These are phyloP conservation scores for Peniophora sp. DNA, from an alignment of 1,284 basidiomycete species.

Conservation along the genomic window DNA sequence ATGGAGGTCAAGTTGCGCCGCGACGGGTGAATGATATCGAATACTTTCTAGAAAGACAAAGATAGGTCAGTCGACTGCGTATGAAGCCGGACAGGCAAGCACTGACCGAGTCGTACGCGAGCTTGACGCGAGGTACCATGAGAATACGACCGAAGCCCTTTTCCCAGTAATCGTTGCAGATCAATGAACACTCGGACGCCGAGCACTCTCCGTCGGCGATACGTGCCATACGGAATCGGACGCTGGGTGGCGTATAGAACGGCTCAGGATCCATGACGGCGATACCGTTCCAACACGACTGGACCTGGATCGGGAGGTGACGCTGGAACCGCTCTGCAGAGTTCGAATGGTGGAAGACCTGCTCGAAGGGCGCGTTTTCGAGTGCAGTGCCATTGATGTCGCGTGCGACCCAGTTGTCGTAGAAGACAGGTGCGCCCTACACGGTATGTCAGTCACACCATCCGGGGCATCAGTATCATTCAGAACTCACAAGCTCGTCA, in stretches of 20 bases:
- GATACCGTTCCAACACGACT: constrained; percentile 96
- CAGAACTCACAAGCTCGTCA: constrained; percentile 68
- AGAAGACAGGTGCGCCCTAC: constrained; percentile 81
- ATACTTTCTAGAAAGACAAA: constrained; percentile 62
- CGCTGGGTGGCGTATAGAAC: constrained; percentile 82
- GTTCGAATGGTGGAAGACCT: constrained; percentile 78
- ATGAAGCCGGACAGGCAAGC: background rate
- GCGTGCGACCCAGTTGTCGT: constrained; percentile 96
- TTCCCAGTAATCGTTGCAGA: constrained; percentile 94
- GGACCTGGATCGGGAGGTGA: constrained; percentile 90
- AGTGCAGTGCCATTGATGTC: constrained; percentile 96
- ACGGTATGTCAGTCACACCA: constrained; percentile 4
- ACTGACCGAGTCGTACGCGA: constrained; percentile 85
- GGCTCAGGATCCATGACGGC: constrained; percentile 90
- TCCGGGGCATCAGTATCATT: background rate
- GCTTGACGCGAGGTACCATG: constrained; percentile 93
- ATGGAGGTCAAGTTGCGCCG: constrained; percentile 90
- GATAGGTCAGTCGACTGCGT: background rate
- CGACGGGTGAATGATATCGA: constrained; percentile 85
- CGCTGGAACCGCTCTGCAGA: constrained; percentile 78
- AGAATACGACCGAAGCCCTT: constrained; percentile 90
- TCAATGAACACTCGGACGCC: constrained; percentile 88
- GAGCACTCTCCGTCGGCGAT: constrained; percentile 82
- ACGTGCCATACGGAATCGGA: constrained; percentile 89
- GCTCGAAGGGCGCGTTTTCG: constrained; percentile 93